Evolutionary conservation across 2,329 filamentous ascomycete genomes (phyloP).

Genomic region (Colletotrichum cereale): DNA sequence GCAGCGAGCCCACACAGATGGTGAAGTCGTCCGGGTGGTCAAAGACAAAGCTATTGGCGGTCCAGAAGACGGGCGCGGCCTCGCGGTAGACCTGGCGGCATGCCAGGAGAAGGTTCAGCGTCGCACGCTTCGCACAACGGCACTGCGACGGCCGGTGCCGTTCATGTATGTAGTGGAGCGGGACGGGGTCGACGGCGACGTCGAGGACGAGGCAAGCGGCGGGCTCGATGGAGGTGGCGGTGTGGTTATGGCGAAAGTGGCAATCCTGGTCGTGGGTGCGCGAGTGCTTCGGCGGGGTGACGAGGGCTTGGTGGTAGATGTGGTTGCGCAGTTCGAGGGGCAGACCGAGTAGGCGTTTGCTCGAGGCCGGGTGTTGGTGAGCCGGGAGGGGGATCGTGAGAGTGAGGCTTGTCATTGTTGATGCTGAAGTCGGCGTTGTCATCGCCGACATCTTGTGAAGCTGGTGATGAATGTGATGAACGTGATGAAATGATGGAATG

Average conservation of each 20-base stretch:
- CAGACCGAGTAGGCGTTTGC: conserved; percentile 32
- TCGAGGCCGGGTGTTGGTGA: conserved; percentile 21
- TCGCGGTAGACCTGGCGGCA: conserved; percentile 28
- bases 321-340: conserved; percentile 33
- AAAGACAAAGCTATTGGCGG: conserved; percentile 28
- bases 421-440: not conserved
- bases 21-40: conserved; percentile 28
- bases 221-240: conserved; percentile 25
- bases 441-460: not conserved
- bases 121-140: conserved; percentile 23
- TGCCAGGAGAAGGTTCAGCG: conserved; percentile 22
- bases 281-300: conserved; percentile 16
- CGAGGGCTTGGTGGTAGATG: conserved; percentile 26
- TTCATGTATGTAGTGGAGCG: not conserved
- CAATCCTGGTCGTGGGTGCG: conserved; percentile 13
- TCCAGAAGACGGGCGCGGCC: conserved; percentile 32
- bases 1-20: conserved; percentile 15
- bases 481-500: not conserved
- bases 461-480: not conserved
- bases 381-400: conserved; percentile 17
- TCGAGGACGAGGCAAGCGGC: conserved; percentile 25
- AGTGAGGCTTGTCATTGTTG: not conserved
- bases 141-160: conserved; percentile 4
- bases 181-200: not conserved
- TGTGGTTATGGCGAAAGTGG: conserved; percentile 31